These are phyloP conservation scores for Aspergillus awamori DNA, from an alignment of 2,329 filamentous ascomycete species.

Conservation along the genomic window DNA sequence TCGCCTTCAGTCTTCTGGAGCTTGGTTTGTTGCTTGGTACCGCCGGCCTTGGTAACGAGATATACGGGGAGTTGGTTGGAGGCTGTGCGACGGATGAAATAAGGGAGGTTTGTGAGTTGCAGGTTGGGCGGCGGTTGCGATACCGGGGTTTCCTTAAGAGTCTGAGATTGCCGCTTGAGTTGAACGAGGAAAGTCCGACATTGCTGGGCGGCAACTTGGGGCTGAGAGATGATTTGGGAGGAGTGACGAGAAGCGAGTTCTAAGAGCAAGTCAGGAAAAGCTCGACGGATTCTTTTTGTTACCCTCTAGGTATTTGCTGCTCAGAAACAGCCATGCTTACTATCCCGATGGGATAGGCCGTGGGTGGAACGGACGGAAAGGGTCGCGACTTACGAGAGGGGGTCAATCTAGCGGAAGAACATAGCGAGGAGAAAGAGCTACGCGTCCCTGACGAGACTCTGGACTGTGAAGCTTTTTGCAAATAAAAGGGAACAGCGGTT, in stretches of 20 bases:
- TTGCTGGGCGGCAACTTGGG: conserved; percentile 31
- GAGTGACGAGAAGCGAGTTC: conserved; percentile 28
- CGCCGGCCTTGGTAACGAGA: conserved; percentile 70
- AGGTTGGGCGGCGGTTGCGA: conserved; percentile 33
- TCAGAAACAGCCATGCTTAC: conserved; percentile 3
- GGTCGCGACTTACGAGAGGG: conserved; percentile 34
- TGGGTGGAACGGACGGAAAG: conserved; percentile 15
- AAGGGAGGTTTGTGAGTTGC: conserved; percentile 57
- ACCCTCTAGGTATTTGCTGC: neutral
- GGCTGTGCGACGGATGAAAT: conserved; percentile 71
- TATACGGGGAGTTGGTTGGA: conserved; percentile 78
- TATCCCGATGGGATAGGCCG: conserved; percentile 1
- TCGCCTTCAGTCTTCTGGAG: conserved; percentile 82
- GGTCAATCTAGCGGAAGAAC: conserved; percentile 29
- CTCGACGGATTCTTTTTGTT: neutral
- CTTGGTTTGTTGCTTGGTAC: conserved; percentile 72
- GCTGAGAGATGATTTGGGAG: conserved; percentile 21
- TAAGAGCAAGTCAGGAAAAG: conserved; percentile 21
- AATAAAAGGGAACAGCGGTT: conserved; percentile 31
- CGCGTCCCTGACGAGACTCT: conserved; percentile 34
- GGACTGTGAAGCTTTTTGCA: conserved; percentile 30
- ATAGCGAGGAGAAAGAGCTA: conserved; percentile 36
- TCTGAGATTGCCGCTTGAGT: conserved; percentile 41
- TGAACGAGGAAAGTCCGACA: conserved; percentile 42
- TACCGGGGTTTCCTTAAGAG: conserved; percentile 32